Base-by-base conservation (phyloP, 768 basidiomycete species). In the Cystobasidium onofrii region DNA sequence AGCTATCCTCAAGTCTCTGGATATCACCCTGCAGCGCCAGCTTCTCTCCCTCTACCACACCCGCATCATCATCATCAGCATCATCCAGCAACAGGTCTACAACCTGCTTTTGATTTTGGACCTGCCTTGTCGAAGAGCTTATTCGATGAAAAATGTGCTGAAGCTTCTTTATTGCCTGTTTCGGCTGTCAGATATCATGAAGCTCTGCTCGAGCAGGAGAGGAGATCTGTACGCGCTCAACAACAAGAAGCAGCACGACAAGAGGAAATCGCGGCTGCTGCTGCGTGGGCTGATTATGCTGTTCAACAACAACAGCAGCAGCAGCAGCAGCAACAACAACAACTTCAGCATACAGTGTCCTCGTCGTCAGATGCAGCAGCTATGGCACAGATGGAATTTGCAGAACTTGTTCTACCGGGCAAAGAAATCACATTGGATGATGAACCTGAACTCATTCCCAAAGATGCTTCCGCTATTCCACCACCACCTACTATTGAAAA, bases 401-500 rank as follows among this genome's bases (percentile, higher is more conserved):
- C 63, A 43, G 63, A 39, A 25, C 4, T 43, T 1, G 36, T 64
- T 39, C 15, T 64, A 29, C 43, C 36, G 6, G 27, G 39, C 12
- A 39, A 27, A 39, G 63, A 39, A 64, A 43, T 46, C 33, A 46
- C 36, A 7, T 20, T 60, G 27, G 43, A 41, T 18, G 52, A 55
- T 23, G 55, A 71, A 33, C 34, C 34, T n/a, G 46, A 71, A 44
- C 50, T 71, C n/a, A 71, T 71, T 13, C 46, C 69, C 9, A 23
- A 29, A 23, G 55, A 60, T 71, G 69, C 69, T 15, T 57, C 69
- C 18, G 55, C 54, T 55, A 71, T 71, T 3, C 69, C 69, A 23
- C 69, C 69, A 1, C 69, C 69, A 4, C 69, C 69, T 33, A 18
- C 69, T 34, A 36, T 71, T 36, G 69, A 71, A 33, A 71, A 71